Base-by-base conservation (phyloP, 768 basidiomycete genomes). In the Xanthoconium purpureum region DNA sequence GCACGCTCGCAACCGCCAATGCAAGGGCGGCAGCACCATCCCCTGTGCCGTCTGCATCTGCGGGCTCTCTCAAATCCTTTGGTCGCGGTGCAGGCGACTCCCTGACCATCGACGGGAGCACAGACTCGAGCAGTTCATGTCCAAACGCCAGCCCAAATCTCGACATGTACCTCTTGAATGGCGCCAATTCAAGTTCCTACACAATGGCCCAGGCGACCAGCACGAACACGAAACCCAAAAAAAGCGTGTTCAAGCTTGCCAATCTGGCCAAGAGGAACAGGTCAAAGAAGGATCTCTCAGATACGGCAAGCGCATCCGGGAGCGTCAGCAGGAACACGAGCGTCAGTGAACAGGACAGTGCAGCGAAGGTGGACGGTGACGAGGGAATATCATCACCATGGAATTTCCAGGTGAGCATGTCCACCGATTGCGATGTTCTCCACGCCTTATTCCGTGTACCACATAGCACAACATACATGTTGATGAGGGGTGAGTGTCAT, bases 391-490 rank as follows among this genome's bases (percentile, higher is more conserved):
- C 87, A 0, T 59, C 74, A 58, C 89, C 89, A 5, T 89, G 84
- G 82, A 89, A 89, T 67, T 88, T 90, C 57, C 85, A 86, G 79
- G 87, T 84, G 66, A 45, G 64, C 48, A 13, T 24, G 3, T 50
- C 55, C 58, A 30, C 59, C 13, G 14, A 46, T 30, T 2, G 20
- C 5, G 32, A 38, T 50, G 0, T 9, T 20, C 45, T 3, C 42
- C 15, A 9, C 11, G 10, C 50, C 59, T 58, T 9, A 61, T 49
- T 30, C 43, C 40, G 49, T 18, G 33, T 40, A 8, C 45, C 29
- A 8, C 44, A n/a, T 44, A 89, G 87, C 88, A 91, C 66, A 80
- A 90, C 64, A 82, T 90, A 35, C 88, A 91, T 64, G 88, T 90
- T 30, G 86, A 90, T 68, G 88, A 89, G 72, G 84, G 77, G 84